phyloP scores from a whole-genome alignment of 495 filamentous ascomycete species.

The Aspergillus heteromorphus region DNA sequence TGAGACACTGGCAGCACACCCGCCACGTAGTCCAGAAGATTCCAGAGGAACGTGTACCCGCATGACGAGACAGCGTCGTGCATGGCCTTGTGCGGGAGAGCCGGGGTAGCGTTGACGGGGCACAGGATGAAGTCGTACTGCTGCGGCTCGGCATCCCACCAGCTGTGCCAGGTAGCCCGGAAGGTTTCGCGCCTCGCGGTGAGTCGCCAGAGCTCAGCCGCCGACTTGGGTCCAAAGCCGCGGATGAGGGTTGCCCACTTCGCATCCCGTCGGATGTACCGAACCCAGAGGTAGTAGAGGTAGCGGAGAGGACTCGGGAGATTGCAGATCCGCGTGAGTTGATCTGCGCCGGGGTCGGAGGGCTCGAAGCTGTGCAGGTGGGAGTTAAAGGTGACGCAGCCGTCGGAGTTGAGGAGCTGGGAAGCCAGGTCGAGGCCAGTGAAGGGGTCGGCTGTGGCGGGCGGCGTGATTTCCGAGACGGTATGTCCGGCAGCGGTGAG shows the following conservation, averaged over 20 bases:
- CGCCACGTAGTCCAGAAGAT: conserved; percentile 82
- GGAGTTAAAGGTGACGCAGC: conserved; percentile 74
- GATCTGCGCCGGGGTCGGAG: conserved; percentile 71
- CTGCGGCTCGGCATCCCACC: conserved; percentile 64
- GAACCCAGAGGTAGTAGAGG: conserved; percentile 83
- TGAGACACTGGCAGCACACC: conserved; percentile 85
- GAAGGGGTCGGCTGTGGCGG: conserved; percentile 56
- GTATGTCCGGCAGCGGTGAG: conserved; percentile 69
- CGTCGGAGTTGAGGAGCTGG: conserved; percentile 83
- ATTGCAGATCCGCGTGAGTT: conserved; percentile 66
- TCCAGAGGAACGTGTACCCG: conserved; percentile 95
- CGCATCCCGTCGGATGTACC: conserved; percentile 68
- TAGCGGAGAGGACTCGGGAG: conserved; percentile 73
- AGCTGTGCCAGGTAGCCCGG: conserved; percentile 71
- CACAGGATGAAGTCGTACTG: conserved; percentile 75
- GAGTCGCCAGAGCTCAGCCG: conserved; percentile 75
- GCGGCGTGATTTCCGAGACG: conserved; percentile 64
- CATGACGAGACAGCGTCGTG: conserved; percentile 79
- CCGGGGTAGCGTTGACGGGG: conserved; percentile 86
- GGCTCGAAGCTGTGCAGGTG: conserved; percentile 72
- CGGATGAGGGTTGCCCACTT: conserved; percentile 74
- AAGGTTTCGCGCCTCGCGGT: conserved; percentile 72
- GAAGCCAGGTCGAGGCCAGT: conserved; percentile 74
- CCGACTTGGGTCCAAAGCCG: conserved; percentile 63
- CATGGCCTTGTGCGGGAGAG: conserved; percentile 85